phyloP scores from a whole-genome alignment of 192 early-diverging fungal species.

The Chytriomyces sp. region DNA sequence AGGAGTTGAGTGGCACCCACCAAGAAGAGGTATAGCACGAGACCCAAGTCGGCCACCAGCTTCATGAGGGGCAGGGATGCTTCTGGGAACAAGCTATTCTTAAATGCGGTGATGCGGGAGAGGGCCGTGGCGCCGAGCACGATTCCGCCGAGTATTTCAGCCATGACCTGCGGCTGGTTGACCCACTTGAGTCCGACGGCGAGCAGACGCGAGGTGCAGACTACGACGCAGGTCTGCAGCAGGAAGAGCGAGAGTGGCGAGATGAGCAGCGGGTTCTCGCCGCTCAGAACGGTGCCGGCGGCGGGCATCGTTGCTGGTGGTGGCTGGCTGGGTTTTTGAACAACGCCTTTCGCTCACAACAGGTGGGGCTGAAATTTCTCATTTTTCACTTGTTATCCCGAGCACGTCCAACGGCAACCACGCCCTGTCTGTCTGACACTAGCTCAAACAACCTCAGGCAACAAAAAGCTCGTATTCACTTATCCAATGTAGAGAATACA shows the following conservation, averaged over 20 bases:
- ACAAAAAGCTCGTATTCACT: too few relatives aligned
- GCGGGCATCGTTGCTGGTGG: too few relatives aligned
- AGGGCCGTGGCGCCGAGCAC: conserved; percentile 85
- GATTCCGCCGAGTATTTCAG: conserved; percentile 73
- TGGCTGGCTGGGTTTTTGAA: too few relatives aligned
- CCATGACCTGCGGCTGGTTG: conserved; percentile 78
- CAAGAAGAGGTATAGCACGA: conserved; percentile 83
- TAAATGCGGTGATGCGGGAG: conserved; percentile 71
- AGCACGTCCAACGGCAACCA: too few relatives aligned
- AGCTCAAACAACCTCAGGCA: too few relatives aligned
- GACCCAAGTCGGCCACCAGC: conserved; percentile 76
- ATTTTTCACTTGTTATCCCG: too few relatives aligned
- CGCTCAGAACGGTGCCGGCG: too few relatives aligned
- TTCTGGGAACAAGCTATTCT: conserved; percentile 66
- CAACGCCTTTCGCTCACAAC: too few relatives aligned
- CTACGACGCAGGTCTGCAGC: conserved; percentile 73
- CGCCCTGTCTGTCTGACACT: too few relatives aligned
- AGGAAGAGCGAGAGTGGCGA: conserved; percentile 75
- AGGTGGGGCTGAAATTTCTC: too few relatives aligned
- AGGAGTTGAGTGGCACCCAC: conserved; percentile 32
- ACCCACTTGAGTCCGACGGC: conserved; percentile 57
- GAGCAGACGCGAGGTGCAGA: conserved; percentile 67
- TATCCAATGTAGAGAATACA: too few relatives aligned
- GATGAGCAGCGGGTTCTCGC: conserved; percentile 35
- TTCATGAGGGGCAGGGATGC: conserved; percentile 66